These are phyloP conservation scores for Gonapodya sp. DNA, from an alignment of 192 early-diverging fungal species.

Conservation along the genomic window DNA sequence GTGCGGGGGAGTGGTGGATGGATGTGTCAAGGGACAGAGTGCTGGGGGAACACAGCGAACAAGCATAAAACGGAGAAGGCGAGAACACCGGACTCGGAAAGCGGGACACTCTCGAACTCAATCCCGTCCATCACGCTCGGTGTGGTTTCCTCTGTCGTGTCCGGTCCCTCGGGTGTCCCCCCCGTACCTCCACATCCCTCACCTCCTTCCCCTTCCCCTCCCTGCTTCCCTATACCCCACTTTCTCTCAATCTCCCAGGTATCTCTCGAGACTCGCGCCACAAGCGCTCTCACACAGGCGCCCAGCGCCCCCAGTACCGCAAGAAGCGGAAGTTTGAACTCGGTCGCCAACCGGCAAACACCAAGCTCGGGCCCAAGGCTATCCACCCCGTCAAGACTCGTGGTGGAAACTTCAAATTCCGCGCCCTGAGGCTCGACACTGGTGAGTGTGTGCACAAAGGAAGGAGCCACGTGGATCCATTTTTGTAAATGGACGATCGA, in stretches of 20 bases:
- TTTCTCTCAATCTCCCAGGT: no score
- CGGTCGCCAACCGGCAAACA: conserved; percentile 96
- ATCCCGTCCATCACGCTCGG: no score
- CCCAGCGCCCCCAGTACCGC: conserved; percentile 98
- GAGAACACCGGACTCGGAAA: no score
- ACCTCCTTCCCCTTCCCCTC: background rate
- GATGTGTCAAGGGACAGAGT: no score
- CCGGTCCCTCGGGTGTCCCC: no score
- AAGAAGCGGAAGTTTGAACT: conserved; percentile 99
- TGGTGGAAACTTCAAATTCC: conserved; percentile 97
- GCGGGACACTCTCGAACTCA: no score
- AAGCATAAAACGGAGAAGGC: no score
- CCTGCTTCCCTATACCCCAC: background rate
- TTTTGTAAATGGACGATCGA: no score
- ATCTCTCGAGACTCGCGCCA: conserved; percentile 99
- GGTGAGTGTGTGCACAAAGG: conserved; percentile 20
- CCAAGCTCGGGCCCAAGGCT: conserved; percentile 94
- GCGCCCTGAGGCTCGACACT: conserved; percentile 91
- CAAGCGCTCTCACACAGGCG: conserved; percentile 95
- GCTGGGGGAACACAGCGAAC: no score
- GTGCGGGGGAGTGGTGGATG: no score
- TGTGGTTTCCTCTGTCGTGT: no score
- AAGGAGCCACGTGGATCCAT: background rate
- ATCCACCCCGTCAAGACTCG: conserved; percentile 93
- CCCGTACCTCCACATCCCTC: no score